Evolutionary conservation across 2,329 filamentous ascomycete genomes (phyloP).

Genomic region (Aspergillus japonicus): DNA sequence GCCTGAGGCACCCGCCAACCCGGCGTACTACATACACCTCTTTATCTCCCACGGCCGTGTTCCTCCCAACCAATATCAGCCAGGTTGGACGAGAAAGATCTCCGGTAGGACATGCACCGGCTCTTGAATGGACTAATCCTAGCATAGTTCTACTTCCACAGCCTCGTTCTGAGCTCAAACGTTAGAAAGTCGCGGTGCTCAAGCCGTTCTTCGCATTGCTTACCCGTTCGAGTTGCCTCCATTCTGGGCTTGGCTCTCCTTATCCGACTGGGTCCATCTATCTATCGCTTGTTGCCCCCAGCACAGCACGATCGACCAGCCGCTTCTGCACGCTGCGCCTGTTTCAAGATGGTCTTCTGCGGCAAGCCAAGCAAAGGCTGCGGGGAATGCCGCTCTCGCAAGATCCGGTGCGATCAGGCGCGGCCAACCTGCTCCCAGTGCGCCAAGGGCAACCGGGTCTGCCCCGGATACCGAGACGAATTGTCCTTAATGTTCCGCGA

Average conservation of each 20-base stretch:
- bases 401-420: slow-evolving; percentile 58
- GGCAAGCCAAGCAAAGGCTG: slow-evolving; percentile 48
- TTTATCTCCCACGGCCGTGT: not conserved
- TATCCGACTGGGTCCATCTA: not conserved
- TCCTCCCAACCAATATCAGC: not conserved
- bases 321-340: slow-evolving; percentile 13
- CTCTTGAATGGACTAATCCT: not conserved
- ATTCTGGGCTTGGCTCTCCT: not conserved
- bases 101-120: no score
- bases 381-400: slow-evolving; percentile 43
- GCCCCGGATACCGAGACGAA: slow-evolving; percentile 64
- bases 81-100: no score
- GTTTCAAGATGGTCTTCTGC: slow-evolving; percentile 40
- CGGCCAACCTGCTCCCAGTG: slow-evolving; percentile 64
- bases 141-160: not conserved
- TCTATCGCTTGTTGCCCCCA: not conserved
- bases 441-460: slow-evolving; percentile 58
- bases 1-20: not conserved
- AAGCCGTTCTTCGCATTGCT: slow-evolving; percentile 15
- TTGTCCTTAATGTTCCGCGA: slow-evolving; percentile 66
- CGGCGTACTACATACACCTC: not conserved
- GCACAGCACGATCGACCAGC: not conserved
- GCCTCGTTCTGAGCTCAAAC: no score
- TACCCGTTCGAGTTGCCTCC: slow-evolving; percentile 15
- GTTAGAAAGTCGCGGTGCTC: not conserved